A percentile compares a stretch with the other conserved stretches of the same genome.
Conservation (phyloP, 345 rosid species). For the Linum usitatissimum region DNA sequence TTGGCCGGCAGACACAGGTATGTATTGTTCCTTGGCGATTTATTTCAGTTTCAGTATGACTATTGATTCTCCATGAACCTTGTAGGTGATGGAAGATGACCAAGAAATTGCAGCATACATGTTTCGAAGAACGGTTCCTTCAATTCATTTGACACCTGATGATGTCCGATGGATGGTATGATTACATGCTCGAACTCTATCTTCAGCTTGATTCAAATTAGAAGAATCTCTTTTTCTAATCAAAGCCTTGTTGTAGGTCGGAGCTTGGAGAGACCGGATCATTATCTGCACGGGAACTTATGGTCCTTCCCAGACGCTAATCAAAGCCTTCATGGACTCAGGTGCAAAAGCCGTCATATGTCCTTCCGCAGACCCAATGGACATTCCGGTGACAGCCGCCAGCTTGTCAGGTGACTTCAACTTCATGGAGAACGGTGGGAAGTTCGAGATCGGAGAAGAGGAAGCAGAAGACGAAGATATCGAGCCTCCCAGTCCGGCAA, state of each 20-base stretch:
- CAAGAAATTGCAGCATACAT: constrained; percentile 82
- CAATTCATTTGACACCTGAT: constrained; percentile 69
- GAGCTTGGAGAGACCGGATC: constrained; percentile 97
- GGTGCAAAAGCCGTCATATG: constrained; percentile 87
- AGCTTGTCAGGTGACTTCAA: constrained; percentile 42
- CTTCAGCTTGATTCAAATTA: not conserved
- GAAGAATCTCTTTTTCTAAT: not conserved
- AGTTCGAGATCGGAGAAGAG: constrained; percentile 93
- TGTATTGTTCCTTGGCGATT: not conserved
- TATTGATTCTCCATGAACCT: constrained; percentile 7
- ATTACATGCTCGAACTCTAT: constrained; percentile 8
- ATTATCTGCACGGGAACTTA: constrained; percentile 74
- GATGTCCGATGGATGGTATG: constrained; percentile 98
- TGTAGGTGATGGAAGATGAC: constrained; percentile 92
- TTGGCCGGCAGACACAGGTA: constrained; percentile 94
- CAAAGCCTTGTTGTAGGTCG: constrained; percentile 34
- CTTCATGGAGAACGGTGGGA: constrained; percentile 49
- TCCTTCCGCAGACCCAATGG: constrained; percentile 62
- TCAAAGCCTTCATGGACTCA: constrained; percentile 60
- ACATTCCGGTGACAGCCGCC: constrained; percentile 34
- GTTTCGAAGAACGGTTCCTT: constrained; percentile 95
- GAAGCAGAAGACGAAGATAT: constrained; percentile 66
- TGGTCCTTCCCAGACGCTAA: constrained; percentile 56
- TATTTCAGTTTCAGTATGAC: not conserved
- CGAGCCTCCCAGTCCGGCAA: constrained; percentile 49